phyloP scores from a whole-genome alignment of 768 basidiomycete species.

The Lepiota venenata region DNA sequence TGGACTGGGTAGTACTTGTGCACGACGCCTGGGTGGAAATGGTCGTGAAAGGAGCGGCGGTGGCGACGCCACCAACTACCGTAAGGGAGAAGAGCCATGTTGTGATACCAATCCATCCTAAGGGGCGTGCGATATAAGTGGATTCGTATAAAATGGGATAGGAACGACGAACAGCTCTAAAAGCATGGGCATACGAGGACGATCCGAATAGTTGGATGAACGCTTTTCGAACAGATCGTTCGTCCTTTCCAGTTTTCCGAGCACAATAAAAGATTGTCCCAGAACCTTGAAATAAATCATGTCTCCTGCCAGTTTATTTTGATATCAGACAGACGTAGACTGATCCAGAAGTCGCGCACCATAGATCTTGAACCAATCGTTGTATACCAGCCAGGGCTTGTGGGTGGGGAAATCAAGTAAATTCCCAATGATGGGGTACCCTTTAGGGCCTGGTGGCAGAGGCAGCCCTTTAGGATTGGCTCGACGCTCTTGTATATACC shows the following conservation, averaged over 20 bases:
- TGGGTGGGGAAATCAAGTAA: slow-evolving; percentile 23
- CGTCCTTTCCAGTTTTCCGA: slow-evolving; percentile 27
- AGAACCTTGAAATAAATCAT: slow-evolving; percentile 49
- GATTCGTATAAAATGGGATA: neutral
- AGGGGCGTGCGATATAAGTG: too few species aligned
- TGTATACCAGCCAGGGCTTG: slow-evolving; percentile 26
- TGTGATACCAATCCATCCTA: slow-evolving; percentile 31
- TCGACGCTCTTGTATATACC: neutral
- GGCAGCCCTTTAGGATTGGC: slow-evolving; percentile 7
- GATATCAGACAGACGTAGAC: too few species aligned
- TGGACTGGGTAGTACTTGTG: slow-evolving; percentile 5
- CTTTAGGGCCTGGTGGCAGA: slow-evolving; percentile 29
- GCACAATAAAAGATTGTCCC: slow-evolving; percentile 24
- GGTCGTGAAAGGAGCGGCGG: slow-evolving; percentile 26
- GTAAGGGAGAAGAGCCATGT: slow-evolving; percentile 44
- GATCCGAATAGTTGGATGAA: slow-evolving; percentile 51
- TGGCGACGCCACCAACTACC: slow-evolving; percentile 39
- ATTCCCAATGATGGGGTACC: slow-evolving; percentile 26
- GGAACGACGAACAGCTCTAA: slow-evolving; percentile 38
- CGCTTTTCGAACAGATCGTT: slow-evolving; percentile 54
- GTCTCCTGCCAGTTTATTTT: slow-evolving; percentile 34
- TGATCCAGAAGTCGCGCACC: slow-evolving; percentile 15
- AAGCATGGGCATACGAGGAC: slow-evolving; percentile 43
- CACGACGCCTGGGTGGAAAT: slow-evolving; percentile 13
- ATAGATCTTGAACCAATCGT: slow-evolving; percentile 28